Evolutionary conservation across 1,284 basidiomycete species (phyloP).

Genomic region (Fomitopsis schrenkii): DNA sequence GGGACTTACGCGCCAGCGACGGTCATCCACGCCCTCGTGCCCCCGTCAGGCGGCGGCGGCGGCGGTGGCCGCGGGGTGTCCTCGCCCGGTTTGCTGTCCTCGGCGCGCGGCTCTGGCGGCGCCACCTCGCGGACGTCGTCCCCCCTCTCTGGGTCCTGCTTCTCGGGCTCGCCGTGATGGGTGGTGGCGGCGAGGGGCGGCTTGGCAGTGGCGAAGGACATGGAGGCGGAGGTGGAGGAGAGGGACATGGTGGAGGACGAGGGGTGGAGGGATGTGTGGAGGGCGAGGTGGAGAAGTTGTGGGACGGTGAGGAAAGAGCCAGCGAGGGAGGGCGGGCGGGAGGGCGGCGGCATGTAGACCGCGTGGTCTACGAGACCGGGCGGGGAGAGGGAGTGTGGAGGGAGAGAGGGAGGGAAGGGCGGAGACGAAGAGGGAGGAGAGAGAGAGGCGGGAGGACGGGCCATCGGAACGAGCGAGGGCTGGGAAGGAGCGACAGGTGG

Average conservation of each 20-base stretch:
- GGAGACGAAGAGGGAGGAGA: neutral
- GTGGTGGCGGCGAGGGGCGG: neutral
- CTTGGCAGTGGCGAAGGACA: neutral
- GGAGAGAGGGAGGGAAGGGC: neutral
- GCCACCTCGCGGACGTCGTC: neutral
- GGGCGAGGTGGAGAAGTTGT: neutral
- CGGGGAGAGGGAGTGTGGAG: neutral
- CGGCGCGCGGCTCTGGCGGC: neutral
- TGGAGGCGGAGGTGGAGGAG: neutral
- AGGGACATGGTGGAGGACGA: neutral
- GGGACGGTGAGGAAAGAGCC: neutral
- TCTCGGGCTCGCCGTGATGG: neutral
- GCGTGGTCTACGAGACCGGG: neutral
- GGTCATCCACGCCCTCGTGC: conserved; percentile 12
- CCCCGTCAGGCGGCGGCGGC: conserved; percentile 13
- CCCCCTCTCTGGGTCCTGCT: neutral
- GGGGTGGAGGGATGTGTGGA: conserved; percentile 1
- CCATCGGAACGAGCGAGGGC: neutral
- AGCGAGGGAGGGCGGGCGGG: neutral
- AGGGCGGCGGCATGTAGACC: neutral
- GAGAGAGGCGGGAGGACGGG: neutral
- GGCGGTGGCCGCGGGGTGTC: neutral
- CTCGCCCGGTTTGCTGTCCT: neutral
- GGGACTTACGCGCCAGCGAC: conserved; percentile 15
- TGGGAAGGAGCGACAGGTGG: neutral